Percentiles rank a stretch among this genome's conserved stretches.
Conservation (phyloP, 192 early-diverging fungal species). For the Jimgerdemannia lactiflua region DNA sequence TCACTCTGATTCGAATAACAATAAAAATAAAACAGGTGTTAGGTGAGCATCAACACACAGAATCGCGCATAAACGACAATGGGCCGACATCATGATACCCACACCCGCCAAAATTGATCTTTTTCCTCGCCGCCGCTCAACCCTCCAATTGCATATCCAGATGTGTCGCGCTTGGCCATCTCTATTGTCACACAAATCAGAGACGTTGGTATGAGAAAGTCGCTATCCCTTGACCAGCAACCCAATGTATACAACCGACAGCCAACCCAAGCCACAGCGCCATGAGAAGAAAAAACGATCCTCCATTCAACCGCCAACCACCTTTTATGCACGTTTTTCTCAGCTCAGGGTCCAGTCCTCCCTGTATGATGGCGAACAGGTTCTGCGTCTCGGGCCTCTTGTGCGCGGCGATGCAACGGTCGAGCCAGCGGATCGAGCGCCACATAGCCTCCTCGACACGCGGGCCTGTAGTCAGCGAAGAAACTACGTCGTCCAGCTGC, state of each 20-base stretch:
- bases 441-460: slow-evolving; percentile 90
- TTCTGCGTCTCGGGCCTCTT: slow-evolving; percentile 69
- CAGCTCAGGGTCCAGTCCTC: slow-evolving; percentile 69
- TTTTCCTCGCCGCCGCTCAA: slow-evolving; percentile 86
- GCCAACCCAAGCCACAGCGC: too few relatives aligned
- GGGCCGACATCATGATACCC: slow-evolving; percentile 8
- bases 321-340: slow-evolving; percentile 65
- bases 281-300: too few relatives aligned
- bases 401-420: slow-evolving; percentile 79
- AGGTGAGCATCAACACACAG: too few relatives aligned
- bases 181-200: slow-evolving; percentile 28
- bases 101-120: slow-evolving; percentile 81
- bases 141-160: slow-evolving; percentile 87
- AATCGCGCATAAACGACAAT: neutral
- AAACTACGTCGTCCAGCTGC: slow-evolving; percentile 90
- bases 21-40: neutral
- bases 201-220: neutral
- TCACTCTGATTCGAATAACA: slow-evolving; percentile 38
- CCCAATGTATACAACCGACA: too few relatives aligned
- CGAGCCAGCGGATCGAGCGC: slow-evolving; percentile 86
- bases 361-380: slow-evolving; percentile 88
- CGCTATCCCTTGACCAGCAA: neutral
- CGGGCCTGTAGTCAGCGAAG: slow-evolving; percentile 74
- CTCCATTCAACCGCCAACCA: neutral
- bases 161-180: slow-evolving; percentile 76